Conservation (phyloP, 345 rosid species). For the Eucalyptus melliodora region DNA sequence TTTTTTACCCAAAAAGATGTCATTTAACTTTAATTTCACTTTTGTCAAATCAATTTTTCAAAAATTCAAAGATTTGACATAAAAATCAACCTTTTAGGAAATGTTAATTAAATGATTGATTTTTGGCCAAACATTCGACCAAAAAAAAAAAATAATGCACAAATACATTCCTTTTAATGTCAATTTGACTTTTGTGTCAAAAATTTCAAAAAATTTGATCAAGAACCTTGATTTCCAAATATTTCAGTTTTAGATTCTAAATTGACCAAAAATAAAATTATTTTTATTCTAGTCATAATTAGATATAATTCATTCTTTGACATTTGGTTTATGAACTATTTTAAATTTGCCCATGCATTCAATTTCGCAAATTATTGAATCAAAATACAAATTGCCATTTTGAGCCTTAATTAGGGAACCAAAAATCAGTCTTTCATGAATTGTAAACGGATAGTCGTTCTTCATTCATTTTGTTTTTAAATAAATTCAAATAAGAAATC, state of each 20-base stretch:
- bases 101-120: background rate
- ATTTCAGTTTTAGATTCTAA: no score
- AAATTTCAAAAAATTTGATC: no score
- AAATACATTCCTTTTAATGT: no score
- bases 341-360: no score
- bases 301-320: background rate
- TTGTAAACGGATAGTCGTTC: no score
- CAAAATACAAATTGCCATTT: background rate
- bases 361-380: no score
- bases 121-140: background rate
- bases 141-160: no score
- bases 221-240: background rate
- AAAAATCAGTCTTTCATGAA: background rate
- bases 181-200: background rate
- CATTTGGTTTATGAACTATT: background rate
- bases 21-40: background rate
- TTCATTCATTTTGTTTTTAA: no score
- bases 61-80: background rate
- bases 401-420: background rate
- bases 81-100: background rate
- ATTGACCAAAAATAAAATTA: background rate
- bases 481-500: no score
- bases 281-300: no score
- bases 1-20: background rate
- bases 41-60: no score